Conservation (phyloP, 495 filamentous ascomycete genomes). For the Aspergillus biplanus region DNA sequence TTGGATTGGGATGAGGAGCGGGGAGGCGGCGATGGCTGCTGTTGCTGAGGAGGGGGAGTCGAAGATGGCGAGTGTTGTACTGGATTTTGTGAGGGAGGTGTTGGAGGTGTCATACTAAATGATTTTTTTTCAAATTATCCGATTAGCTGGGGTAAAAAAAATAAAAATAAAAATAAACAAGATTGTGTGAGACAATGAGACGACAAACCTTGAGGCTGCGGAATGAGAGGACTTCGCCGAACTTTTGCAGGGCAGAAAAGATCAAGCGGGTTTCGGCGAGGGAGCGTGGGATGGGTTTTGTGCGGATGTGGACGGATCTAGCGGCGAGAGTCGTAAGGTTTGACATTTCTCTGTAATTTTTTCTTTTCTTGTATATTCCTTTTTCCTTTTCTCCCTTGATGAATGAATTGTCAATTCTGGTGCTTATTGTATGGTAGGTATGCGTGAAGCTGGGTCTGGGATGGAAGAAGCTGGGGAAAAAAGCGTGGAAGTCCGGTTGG, state of each 20-base stretch:
- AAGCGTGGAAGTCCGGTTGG: not conserved
- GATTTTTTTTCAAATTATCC: not conserved
- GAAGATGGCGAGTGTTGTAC: conserved; percentile 39
- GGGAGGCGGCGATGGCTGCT: conserved; percentile 39
- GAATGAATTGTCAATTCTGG: not conserved
- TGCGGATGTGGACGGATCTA: conserved; percentile 62
- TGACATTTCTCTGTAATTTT: conserved; percentile 16
- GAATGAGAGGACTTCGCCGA: conserved; percentile 78
- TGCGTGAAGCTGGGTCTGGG: not conserved
- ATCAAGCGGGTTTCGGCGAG: conserved; percentile 75
- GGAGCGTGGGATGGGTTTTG: conserved; percentile 62
- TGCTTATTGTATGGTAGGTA: not conserved
- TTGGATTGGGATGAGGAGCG: conserved; percentile 29
- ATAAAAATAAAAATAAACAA: not conserved
- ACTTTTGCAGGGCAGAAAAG: conserved; percentile 69
- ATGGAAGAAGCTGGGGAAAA: not conserved
- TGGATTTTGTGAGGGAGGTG: conserved; percentile 11
- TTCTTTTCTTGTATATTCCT: not conserved
- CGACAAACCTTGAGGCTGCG: conserved; percentile 65
- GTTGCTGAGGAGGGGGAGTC: conserved; percentile 38
- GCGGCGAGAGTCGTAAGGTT: conserved; percentile 14
- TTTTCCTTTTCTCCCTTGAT: not conserved
- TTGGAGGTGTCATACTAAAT: conserved; percentile 29
- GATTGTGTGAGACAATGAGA: no score
- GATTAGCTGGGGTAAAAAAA: not conserved